Evolutionary conservation across 345 rosid species (phyloP), one percentile per base, ranked within the genome.

Genomic region (Excoecaria agallocha): DNA sequence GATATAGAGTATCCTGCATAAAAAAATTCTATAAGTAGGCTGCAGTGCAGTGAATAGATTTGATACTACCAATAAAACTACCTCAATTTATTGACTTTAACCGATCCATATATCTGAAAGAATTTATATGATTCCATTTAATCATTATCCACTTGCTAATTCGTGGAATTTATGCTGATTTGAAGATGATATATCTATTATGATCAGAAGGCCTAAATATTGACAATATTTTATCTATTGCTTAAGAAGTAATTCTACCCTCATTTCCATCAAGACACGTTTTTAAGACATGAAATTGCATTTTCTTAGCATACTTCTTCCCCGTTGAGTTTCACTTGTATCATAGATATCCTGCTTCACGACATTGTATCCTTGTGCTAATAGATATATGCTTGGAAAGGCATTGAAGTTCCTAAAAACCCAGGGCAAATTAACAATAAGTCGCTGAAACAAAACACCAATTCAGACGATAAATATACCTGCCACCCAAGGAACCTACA

Each of bases 401-500:
- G 12, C 46, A 20, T 5, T 1, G 4, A 65, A 5, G 38, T 39
- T 67, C 19, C 49, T 22, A 25, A 6, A 68, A 68, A 1, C 50
- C 71, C 13, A 68, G 11, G 17, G 20, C 22, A 17, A 62, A 22
- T n/a, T 45, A n/a, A 4, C 19, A 20, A 12, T n/a, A n/a, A n/a
- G n/a, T n/a, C n/a, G n/a, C n/a, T n/a, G n/a, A n/a, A n/a, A n/a
- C n/a, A n/a, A n/a, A n/a, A n/a, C n/a, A n/a, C n/a, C n/a, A n/a
- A n/a, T n/a, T n/a, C 13, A 3, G 73, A 19, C 10, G 64, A 16
- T 12, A 69, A 22, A 39, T 20, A 3, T 55, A 94, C 98, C 98
- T 91, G 99, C 99, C 99, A 93, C 6, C 98, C 96, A 8, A 95
- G 99, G 77, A 93, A 93, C 75, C 96, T 84, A 86, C 99, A 95